Evolutionary conservation across 495 filamentous ascomycete genomes (phyloP), one percentile per base, ranked within the genome.

Genomic region (Trichoderma reesei): DNA sequence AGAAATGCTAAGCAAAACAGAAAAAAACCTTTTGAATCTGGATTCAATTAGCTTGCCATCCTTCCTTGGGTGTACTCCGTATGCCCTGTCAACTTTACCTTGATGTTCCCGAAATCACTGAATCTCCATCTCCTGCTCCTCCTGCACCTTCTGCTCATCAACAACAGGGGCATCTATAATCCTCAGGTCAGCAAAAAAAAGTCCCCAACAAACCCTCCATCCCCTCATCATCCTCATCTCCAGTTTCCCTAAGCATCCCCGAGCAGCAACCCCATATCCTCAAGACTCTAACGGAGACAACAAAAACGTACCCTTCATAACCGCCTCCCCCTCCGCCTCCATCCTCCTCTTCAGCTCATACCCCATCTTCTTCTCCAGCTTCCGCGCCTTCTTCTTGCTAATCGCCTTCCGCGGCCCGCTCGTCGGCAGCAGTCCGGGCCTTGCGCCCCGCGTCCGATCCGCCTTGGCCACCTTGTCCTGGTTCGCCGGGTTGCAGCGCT

Each of bases 301-400:
- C 42, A 3, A 60, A 33, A 48, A 65, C 63, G 3, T 5, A 65
- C 63, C 63, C n/a, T 56, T 67, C 63, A 68, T 66, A 65, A 71
- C 71, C 16, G 69, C 65, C 59, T 66, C 65, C n/a, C 60, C 66
- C 36, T 70, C 68, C 1, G 63, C 65, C 65, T 69, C 68, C 41
- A 60, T 44, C 60, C 70, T 41, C 11, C 48, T 62, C 26, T 46
- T 37, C 26, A 70, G 31, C 63, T 74, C 78, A 63, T 78, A 68
- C 3, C 67, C 69, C 66, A 78, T 56, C 69, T 72, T 70, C 64
- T 73, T 67, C 68, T 80, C 76, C 9, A 78, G 59, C 76, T 81
- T 81, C 60, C 72, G 69, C 73, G 63, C 63, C 70, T 71, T 72
- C 75, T 81, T 81, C 16, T 65, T 65, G 72, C 77, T 77, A 20